phyloP scores from a whole-genome alignment of 106 monocot genomes.

The Dioscorea zingiberensis region DNA sequence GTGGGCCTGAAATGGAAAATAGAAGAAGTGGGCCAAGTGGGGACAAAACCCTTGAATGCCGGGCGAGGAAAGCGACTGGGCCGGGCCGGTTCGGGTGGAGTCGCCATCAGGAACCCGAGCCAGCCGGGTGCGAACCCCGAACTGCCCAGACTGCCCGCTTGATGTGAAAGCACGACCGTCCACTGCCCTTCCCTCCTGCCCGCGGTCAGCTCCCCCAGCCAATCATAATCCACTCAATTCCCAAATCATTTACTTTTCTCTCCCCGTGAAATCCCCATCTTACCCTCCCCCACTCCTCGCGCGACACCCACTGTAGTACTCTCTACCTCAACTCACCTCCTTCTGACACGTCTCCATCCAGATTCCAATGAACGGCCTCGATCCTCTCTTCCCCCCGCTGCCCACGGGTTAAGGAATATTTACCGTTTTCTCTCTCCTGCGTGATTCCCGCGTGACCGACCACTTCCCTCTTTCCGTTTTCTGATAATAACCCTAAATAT shows the following conservation, averaged over 20 bases:
- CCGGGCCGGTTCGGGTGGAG: neutral
- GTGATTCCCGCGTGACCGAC: too few species aligned
- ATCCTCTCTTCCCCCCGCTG: too few species aligned
- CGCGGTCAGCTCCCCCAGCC: neutral
- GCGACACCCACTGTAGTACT: neutral
- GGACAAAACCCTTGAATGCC: slow-evolving; percentile 8
- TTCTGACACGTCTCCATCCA: neutral
- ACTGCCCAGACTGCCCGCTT: too few species aligned
- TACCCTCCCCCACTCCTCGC: neutral
- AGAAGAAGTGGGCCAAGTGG: neutral
- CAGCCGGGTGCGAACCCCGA: too few species aligned
- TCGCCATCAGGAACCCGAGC: slow-evolving; percentile 3
- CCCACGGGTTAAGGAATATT: too few species aligned
- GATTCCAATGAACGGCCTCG: too few species aligned
- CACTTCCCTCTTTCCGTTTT: too few species aligned
- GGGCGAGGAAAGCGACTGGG: slow-evolving; percentile 3
- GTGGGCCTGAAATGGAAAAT: neutral
- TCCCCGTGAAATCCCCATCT: neutral
- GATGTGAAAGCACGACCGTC: too few species aligned
- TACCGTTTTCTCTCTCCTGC: too few species aligned
- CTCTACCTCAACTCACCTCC: neutral
- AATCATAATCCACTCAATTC: slow-evolving; percentile 40
- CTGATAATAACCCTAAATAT: too few species aligned
- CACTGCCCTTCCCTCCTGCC: too few species aligned
- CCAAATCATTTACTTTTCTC: too few species aligned